Base-by-base conservation (phyloP, 371 early-diverging fungal genomes). In the Mucor sp. region DNA sequence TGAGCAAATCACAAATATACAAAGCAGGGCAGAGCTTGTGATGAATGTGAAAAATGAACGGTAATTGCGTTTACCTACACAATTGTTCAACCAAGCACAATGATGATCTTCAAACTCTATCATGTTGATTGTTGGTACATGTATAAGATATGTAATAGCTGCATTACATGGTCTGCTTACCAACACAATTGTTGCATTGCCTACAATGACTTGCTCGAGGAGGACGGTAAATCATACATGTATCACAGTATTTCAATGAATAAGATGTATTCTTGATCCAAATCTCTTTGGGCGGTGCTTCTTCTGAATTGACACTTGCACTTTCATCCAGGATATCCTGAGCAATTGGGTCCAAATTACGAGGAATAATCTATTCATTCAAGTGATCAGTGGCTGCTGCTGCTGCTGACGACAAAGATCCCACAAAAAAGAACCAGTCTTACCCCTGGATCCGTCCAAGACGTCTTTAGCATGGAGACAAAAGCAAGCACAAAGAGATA, bases 31-130 rank as follows among this genome's bases (percentile, higher is more conserved):
- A 15, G 83, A 71, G 1, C 86, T 74, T 25, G 80, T 59, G 35
- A 95, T 82, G 64, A 95, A 94, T 6, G 87, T 85, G 70, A 92
- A 90, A 66, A 96, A 96, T 50, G 87, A 86, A 17, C 93, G 87
- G 78, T 97, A 96, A 77, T 97, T 97, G 65, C 96, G 83, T 58
- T 90, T 89, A 2, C 98, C 98, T 44, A 98, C 84, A 78, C 97
- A 97, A 78, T 94, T 96, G 70, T 91, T 94, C 15, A 94, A 86
- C 97, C 97, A 98, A 17, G 94, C 89, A 70, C 98, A 98, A 75
- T 98, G 97, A 66, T 96, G 95, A 74, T 96, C 95, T 68, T 90
- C 88, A 73, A 87, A 83, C 74, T 90, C 92, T 87, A 65, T 30
- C 27, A 17, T 53, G 27, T 27, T 25, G 12, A 53, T 25, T 6